Evolutionary conservation across 768 basidiomycete genomes (phyloP).

Genomic region (Panaeolus cyanescens): DNA sequence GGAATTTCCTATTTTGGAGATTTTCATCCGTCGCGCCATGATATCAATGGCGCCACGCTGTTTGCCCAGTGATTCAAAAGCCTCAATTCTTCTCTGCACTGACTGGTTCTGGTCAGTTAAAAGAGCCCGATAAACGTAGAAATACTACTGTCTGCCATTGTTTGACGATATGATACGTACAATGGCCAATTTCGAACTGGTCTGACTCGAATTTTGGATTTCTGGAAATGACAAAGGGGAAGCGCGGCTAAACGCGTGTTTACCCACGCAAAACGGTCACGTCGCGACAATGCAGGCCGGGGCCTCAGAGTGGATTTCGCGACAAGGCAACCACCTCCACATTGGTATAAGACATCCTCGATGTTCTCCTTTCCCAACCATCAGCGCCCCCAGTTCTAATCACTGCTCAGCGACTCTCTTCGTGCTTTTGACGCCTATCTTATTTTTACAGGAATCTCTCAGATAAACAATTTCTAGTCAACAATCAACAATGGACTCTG

Average conservation of each 20-base stretch:
- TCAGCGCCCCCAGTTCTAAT: background rate
- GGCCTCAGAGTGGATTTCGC: background rate
- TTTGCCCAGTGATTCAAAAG: too few species aligned
- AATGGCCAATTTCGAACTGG: too few species aligned
- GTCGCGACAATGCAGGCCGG: background rate
- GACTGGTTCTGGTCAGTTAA: too few species aligned
- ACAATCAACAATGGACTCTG: background rate
- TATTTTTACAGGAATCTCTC: background rate
- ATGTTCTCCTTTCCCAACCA: background rate
- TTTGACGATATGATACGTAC: too few species aligned
- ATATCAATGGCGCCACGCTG: too few species aligned
- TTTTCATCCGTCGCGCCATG: too few species aligned
- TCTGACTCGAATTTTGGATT: too few species aligned
- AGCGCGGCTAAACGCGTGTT: too few species aligned
- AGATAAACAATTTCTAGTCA: background rate
- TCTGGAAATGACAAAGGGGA: too few species aligned
- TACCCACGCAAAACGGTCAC: background rate
- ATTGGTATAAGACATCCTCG: background rate
- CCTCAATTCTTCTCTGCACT: too few species aligned
- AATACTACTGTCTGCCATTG: too few species aligned
- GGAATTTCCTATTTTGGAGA: background rate
- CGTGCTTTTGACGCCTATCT: background rate
- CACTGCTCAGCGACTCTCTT: background rate
- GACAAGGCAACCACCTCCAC: background rate
- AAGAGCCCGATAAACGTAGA: too few species aligned